Evolutionary conservation across 1,284 basidiomycete species (phyloP).

Genomic region (Pyrrhoderma lamaoense): DNA sequence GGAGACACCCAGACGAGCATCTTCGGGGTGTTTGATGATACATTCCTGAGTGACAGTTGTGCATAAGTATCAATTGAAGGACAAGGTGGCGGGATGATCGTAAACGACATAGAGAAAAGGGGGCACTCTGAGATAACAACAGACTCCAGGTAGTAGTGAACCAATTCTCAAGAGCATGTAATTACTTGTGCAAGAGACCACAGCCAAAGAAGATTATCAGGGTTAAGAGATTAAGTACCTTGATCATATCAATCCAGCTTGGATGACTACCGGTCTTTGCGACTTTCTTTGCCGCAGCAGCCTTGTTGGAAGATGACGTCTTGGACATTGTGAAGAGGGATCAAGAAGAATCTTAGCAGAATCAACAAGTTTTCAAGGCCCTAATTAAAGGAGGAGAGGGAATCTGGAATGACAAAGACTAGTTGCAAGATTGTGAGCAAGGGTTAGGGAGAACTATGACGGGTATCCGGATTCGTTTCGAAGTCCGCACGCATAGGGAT

Average conservation of each 20-base stretch:
- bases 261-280: constrained; percentile 32
- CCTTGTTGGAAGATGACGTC: constrained; percentile 26
- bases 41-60: constrained; percentile 46
- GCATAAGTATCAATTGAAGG: background rate
- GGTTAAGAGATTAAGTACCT: constrained; percentile 28
- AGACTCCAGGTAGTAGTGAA: too few relatives aligned
- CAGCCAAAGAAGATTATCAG: background rate
- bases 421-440: constrained; percentile 2
- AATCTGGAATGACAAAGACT: background rate
- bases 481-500: constrained; percentile 11
- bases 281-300: constrained; percentile 15
- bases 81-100: background rate
- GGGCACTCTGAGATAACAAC: too few relatives aligned
- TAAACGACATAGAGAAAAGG: background rate
- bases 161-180: background rate
- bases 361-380: background rate
- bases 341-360: background rate
- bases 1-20: constrained; percentile 66
- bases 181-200: background rate
- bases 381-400: background rate
- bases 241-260: constrained; percentile 57
- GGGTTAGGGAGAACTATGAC: constrained; percentile 9
- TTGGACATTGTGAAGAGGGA: constrained; percentile 29
- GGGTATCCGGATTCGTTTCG: constrained; percentile 9
- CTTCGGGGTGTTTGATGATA: constrained; percentile 58